Evolutionary conservation across 148 eudicot species (phyloP).

Genomic region (Rhododendron simsii): DNA sequence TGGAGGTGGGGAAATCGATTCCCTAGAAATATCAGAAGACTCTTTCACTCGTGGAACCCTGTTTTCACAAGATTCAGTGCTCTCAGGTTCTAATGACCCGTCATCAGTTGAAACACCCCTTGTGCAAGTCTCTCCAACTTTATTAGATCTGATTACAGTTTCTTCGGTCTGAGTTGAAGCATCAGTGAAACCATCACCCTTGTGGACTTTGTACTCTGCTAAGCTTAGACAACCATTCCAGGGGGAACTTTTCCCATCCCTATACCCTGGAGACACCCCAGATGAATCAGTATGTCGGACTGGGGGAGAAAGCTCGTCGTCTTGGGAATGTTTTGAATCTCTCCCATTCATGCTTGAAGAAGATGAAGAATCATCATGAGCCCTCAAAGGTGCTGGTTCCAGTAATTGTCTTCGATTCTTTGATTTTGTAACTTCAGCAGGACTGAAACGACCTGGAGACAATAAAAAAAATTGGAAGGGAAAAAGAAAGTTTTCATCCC

Average conservation of each 20-base stretch:
- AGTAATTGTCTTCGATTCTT: slow-evolving; percentile 63
- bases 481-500: neutral
- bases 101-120: slow-evolving; percentile 91
- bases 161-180: slow-evolving; percentile 96
- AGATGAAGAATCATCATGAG: slow-evolving; percentile 69
- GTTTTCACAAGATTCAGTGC: slow-evolving; percentile 23
- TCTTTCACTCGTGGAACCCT: slow-evolving; percentile 22
- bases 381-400: slow-evolving; percentile 70
- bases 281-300: slow-evolving; percentile 54
- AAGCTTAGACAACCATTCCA: slow-evolving; percentile 66
- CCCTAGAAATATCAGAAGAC: slow-evolving; percentile 29
- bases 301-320: slow-evolving; percentile 71
- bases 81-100: slow-evolving; percentile 36
- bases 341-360: slow-evolving; percentile 64
- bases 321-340: slow-evolving; percentile 53
- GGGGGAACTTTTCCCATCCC: slow-evolving; percentile 58
- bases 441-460: slow-evolving; percentile 56
- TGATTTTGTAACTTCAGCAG: slow-evolving; percentile 42
- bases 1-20: slow-evolving; percentile 49
- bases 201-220: slow-evolving; percentile 55
- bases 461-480: neutral
- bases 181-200: slow-evolving; percentile 65
- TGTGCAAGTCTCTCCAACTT: slow-evolving; percentile 53
- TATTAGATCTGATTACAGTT: slow-evolving; percentile 25
- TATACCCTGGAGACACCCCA: slow-evolving; percentile 58